Evolutionary conservation across 1,139 yeast species (phyloP).

Genomic region (Sugiyamaella xylanicola): DNA sequence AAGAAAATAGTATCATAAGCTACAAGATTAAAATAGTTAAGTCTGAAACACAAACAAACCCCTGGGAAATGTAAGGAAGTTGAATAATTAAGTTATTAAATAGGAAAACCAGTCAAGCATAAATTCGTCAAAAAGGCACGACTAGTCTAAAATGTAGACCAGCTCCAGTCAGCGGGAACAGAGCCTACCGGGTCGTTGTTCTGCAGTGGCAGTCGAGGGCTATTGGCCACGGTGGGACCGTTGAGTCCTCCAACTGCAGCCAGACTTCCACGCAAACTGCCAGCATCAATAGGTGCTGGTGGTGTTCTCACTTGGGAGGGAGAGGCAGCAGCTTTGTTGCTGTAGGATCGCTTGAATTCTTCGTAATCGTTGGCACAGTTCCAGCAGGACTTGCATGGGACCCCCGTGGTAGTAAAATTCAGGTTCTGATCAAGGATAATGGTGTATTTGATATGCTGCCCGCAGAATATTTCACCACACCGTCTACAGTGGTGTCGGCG

Average conservation of each 20-base stretch:
- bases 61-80: not conserved
- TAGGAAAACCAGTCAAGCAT: not conserved
- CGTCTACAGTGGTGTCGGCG: conserved; percentile 92
- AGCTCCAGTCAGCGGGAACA: conserved; percentile 48
- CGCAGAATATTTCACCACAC: conserved; percentile 91
- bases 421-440: conserved; percentile 68
- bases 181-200: conserved; percentile 25
- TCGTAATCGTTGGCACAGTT: conserved; percentile 63
- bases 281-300: conserved; percentile 8
- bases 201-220: conserved; percentile 9
- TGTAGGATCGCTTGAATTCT: conserved; percentile 19
- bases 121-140: conserved; percentile 13
- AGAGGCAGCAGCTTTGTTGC: not conserved
- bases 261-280: not conserved
- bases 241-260: conserved; percentile 4
- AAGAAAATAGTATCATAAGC: conserved; percentile 7
- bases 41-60: conserved; percentile 5
- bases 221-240: conserved; percentile 4
- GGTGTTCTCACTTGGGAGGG: not conserved
- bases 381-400: conserved; percentile 77
- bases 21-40: conserved; percentile 6
- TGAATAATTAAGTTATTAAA: conserved; percentile 3
- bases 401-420: conserved; percentile 73
- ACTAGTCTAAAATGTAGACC: conserved; percentile 46
- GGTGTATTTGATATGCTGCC: conserved; percentile 54